phyloP scores from a whole-genome alignment of 306 rosid genomes.

The Dryas alaskensis region DNA sequence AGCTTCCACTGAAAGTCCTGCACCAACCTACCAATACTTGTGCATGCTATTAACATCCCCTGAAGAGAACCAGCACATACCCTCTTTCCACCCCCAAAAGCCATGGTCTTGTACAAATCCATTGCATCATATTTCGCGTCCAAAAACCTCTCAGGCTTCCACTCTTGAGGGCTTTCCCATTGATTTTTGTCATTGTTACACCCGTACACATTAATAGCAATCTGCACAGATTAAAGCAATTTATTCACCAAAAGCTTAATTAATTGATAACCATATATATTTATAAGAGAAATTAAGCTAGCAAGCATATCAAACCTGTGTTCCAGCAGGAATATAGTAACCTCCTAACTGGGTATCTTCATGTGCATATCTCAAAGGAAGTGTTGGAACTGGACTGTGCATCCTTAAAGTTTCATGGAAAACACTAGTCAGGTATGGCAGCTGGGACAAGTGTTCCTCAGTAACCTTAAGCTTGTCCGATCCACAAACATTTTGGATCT shows the following conservation, averaged over 20 bases:
- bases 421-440: conserved; percentile 62
- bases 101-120: conserved; percentile 87
- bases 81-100: conserved; percentile 96
- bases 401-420: conserved; percentile 81
- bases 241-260: no score
- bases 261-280: no score
- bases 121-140: conserved; percentile 50
- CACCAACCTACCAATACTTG: conserved; percentile 64
- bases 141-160: conserved; percentile 87
- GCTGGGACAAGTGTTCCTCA: conserved; percentile 60
- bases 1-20: conserved; percentile 81
- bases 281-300: no score
- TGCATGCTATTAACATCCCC: conserved; percentile 59
- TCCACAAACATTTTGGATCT: conserved; percentile 51
- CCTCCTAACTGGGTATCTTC: conserved; percentile 81
- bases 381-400: conserved; percentile 58
- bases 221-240: no score
- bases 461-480: conserved; percentile 28
- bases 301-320: neutral
- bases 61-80: conserved; percentile 86
- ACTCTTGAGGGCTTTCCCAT: conserved; percentile 70
- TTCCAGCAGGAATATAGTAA: conserved; percentile 76
- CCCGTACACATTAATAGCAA: conserved; percentile 57
- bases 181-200: conserved; percentile 67
- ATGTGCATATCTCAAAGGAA: conserved; percentile 58